Evolutionary conservation across 352 stramenopile genomes (phyloP).

Genomic region (Phytophthora chlamydospora): DNA sequence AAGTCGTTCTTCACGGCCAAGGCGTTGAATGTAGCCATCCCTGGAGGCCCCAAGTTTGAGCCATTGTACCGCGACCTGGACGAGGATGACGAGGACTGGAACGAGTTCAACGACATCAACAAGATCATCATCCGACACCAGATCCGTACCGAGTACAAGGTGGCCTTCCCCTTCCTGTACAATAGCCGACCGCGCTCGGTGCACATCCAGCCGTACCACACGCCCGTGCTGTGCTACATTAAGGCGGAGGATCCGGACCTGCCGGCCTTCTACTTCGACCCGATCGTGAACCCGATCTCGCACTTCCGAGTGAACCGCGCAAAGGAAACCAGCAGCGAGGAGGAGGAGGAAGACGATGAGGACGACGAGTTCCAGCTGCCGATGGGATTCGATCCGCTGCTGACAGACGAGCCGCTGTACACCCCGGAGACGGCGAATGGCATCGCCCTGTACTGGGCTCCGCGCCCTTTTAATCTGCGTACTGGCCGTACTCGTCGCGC

Average conservation of each 20-base stretch:
- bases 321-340: slow-evolving; percentile 42
- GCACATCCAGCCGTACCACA: slow-evolving; percentile 96
- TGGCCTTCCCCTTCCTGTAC: slow-evolving; percentile 99
- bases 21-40: slow-evolving; percentile 99
- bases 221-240: slow-evolving; percentile 97
- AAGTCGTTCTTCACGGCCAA: slow-evolving; percentile 99
- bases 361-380: slow-evolving; percentile 92
- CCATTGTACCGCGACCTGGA: slow-evolving; percentile 98
- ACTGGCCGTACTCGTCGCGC: slow-evolving; percentile 95
- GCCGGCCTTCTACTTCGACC: slow-evolving; percentile 97
- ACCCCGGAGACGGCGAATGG: slow-evolving; percentile 95
- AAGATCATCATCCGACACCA: slow-evolving; percentile 99
- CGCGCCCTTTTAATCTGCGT: slow-evolving; percentile 97
- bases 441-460: slow-evolving; percentile 99
- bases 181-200: slow-evolving; percentile 98
- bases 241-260: slow-evolving; percentile 95
- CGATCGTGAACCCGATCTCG: slow-evolving; percentile 98
- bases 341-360: slow-evolving; percentile 66
- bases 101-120: slow-evolving; percentile 99
- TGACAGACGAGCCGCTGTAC: slow-evolving; percentile 94
- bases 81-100: slow-evolving; percentile 99
- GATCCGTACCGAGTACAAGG: slow-evolving; percentile 99
- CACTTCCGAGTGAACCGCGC: slow-evolving; percentile 88
- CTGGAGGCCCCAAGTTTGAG: slow-evolving; percentile 99
- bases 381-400: slow-evolving; percentile 89